phyloP scores from a whole-genome alignment of 306 rosid species.

The Canavalia ensiformis region DNA sequence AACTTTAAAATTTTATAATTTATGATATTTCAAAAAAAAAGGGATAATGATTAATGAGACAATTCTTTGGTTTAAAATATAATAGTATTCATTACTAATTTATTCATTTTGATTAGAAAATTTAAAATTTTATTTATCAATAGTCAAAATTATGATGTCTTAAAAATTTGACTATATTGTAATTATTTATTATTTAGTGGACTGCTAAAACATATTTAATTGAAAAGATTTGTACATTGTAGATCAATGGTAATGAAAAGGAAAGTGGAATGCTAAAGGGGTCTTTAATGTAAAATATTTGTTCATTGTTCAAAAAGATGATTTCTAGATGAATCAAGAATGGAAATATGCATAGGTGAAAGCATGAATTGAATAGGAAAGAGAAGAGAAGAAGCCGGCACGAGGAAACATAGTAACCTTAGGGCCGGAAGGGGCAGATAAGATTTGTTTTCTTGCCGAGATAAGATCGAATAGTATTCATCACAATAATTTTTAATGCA shows the following conservation, averaged over 20 bases:
- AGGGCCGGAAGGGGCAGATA: background rate
- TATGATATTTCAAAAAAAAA: too few relatives aligned
- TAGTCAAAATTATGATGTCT: too few relatives aligned
- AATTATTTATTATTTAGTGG: too few relatives aligned
- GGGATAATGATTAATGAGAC: too few relatives aligned
- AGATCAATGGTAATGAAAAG: background rate
- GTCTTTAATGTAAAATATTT: background rate
- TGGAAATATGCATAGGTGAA: background rate
- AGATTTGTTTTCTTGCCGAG: background rate
- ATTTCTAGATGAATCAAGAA: background rate
- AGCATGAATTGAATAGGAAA: background rate
- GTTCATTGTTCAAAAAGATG: background rate
- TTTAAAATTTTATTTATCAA: too few relatives aligned
- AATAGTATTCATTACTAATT: too few relatives aligned
- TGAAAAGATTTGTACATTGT: too few relatives aligned
- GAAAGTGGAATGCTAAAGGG: background rate
- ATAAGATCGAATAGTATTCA: background rate
- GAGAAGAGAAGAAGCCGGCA: conserved; percentile 9
- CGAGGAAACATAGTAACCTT: background rate
- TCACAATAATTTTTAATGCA: background rate
- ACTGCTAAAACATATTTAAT: too few relatives aligned
- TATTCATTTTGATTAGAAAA: too few relatives aligned
- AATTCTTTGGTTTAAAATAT: too few relatives aligned
- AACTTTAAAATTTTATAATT: too few relatives aligned
- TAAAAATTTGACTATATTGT: too few relatives aligned